phyloP scores from a whole-genome alignment of 768 basidiomycete genomes.

The Phanerochaete sordida region DNA sequence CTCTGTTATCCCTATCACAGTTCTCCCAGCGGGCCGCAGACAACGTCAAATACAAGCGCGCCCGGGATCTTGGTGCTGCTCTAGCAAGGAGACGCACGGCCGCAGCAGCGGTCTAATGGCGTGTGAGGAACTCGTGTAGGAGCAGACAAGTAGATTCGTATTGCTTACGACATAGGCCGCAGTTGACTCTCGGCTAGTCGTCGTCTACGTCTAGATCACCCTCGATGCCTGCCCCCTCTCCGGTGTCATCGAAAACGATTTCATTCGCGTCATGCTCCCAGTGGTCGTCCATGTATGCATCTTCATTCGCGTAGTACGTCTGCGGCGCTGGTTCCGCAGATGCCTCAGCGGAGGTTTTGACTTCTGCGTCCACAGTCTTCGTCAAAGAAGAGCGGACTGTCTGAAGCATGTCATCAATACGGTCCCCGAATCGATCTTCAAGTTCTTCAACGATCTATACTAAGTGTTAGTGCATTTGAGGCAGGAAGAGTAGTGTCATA shows the following conservation, averaged over 20 bases:
- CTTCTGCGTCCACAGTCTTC: slow-evolving; percentile 6
- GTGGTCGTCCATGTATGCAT: slow-evolving; percentile 20
- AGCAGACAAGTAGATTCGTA: not conserved
- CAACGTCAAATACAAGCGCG: not conserved
- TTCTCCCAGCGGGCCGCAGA: not conserved
- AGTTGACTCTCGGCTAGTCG: not conserved
- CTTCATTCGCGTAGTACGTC: slow-evolving; percentile 10
- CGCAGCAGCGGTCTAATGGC: not conserved
- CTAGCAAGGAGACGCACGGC: not conserved
- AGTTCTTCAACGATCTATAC: slow-evolving; percentile 86
- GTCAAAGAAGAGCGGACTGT: slow-evolving; percentile 47
- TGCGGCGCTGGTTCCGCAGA: slow-evolving; percentile 21
- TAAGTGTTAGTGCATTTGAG: too few relatives aligned
- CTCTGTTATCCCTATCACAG: not conserved
- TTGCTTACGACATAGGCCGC: not conserved
- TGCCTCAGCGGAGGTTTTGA: slow-evolving; percentile 8
- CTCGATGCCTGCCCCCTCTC: slow-evolving; percentile 63
- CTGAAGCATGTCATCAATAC: slow-evolving; percentile 62
- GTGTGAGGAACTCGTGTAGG: not conserved
- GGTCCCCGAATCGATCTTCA: slow-evolving; percentile 73
- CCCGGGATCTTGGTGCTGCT: not conserved
- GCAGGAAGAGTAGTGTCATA: slow-evolving; percentile 12
- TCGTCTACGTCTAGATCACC: slow-evolving; percentile 33
- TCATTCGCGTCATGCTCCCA: slow-evolving; percentile 46
- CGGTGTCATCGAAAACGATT: slow-evolving; percentile 60